A percentile compares a stretch with the other conserved stretches of the same genome.
Conservation (phyloP, 2,329 filamentous ascomycete genomes). For the Colletotrichum tabaci region DNA sequence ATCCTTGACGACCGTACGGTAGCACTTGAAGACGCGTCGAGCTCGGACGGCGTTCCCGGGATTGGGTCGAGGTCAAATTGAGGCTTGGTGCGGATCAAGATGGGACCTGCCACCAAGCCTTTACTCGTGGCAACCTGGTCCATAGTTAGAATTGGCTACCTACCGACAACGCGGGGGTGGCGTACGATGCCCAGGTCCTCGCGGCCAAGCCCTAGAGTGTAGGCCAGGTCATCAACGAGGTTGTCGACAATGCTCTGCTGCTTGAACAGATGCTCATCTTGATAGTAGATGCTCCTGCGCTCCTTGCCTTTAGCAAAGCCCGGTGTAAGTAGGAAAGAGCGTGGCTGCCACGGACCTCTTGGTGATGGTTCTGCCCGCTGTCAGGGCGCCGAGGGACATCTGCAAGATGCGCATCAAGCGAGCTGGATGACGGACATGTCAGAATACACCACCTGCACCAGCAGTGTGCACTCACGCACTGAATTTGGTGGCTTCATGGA, state of each 20-base stretch:
- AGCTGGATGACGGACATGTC: constrained; percentile 55
- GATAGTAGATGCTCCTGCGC: constrained; percentile 84
- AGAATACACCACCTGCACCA: neutral
- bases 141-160: neutral
- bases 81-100: constrained; percentile 56
- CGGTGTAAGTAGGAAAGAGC: neutral
- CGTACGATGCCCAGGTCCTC: constrained; percentile 79
- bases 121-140: constrained; percentile 80
- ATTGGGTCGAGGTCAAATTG: constrained; percentile 42
- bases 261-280: constrained; percentile 79
- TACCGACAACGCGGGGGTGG: neutral
- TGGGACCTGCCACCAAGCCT: constrained; percentile 75
- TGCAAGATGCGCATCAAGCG: constrained; percentile 72
- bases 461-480: constrained; percentile 53
- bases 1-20: constrained; percentile 47
- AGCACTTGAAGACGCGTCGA: constrained; percentile 48
- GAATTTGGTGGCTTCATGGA: constrained; percentile 66
- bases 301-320: constrained; percentile 1
- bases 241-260: constrained; percentile 78
- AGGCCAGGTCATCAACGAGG: constrained; percentile 82
- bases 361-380: constrained; percentile 68
- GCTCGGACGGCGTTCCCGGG: constrained; percentile 37
- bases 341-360: constrained; percentile 66
- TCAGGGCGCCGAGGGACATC: constrained; percentile 71
- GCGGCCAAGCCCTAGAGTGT: constrained; percentile 76